Base-by-base conservation (phyloP, 108 stramenopile genomes). In the Pseudonitzschia multistriata region DNA sequence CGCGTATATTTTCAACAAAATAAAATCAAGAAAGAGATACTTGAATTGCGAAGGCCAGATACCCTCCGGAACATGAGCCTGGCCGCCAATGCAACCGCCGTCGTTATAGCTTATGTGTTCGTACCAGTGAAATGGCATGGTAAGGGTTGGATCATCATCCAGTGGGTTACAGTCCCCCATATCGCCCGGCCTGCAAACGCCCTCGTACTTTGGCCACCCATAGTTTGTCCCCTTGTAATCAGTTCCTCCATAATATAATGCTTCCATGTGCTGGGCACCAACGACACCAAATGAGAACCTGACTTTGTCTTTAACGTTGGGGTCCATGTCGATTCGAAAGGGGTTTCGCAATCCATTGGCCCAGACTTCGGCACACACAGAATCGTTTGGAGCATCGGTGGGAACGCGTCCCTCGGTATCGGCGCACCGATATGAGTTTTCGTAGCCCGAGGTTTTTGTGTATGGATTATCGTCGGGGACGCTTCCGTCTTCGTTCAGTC, bases 281-380 rank as follows among this genome's bases (percentile, higher is more conserved):
- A 79, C 79, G 48, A 74, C 79, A 29, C 59, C 59, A 66, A 79
- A 49, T 21, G 49, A 68, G 40, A 79, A 71, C 6, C 42, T 53
- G 28, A 67, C 66, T 15, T 50, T 67, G 19, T 70, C 69, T 7
- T 57, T 48, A 6, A 60, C 42, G 37, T 79, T 74, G 2, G 79
- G 79, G 54, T 79, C 71, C 73, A 74, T 62, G 31, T 62, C 68
- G 21, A 79, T 56, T 3, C 74, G 49, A 21, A 62, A 79, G 14
- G 79, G 79, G 55, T 79, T 79, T 24, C 79, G 73, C 24, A 79
- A 59, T 40, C 79, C 79, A 25, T 42, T 39, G 0, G 68, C 73
- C 0, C 49, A 79, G n/a, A 79, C 57, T 64, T 79, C 73, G 35
- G 59, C 0, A 34, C 76, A 78, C 3, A 37, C 45, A 0, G 33